phyloP scores from a whole-genome alignment of 1,284 basidiomycete genomes.

The Pseudozyma thailandica region DNA sequence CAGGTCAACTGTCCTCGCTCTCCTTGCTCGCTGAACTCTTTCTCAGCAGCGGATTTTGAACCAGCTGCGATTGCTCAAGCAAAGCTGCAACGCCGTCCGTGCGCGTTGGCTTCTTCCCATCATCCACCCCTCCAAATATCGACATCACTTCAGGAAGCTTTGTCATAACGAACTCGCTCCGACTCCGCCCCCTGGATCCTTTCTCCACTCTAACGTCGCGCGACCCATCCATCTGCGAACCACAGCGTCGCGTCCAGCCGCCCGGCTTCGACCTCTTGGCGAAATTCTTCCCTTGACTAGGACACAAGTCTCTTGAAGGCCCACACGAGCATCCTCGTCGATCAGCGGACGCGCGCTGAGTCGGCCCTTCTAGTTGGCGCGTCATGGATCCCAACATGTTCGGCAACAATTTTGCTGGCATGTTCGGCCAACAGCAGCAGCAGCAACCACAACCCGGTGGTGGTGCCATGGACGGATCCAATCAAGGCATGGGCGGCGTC shows the following conservation, averaged over 20 bases:
- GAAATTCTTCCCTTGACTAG: neutral
- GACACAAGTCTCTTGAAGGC: constrained; percentile 1
- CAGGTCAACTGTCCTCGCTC: neutral
- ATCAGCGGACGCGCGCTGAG: constrained; percentile 36
- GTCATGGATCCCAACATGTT: constrained; percentile 55
- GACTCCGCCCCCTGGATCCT: neutral
- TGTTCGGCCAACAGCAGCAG: constrained; percentile 47
- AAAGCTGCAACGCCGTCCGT: neutral
- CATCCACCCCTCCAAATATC: neutral
- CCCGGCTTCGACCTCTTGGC: neutral
- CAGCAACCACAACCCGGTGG: constrained; percentile 31
- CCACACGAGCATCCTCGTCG: constrained; percentile 1
- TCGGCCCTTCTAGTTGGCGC: constrained; percentile 23
- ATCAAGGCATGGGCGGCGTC: constrained; percentile 29
- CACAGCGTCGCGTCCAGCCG: neutral
- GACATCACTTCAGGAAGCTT: neutral
- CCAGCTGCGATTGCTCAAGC: neutral
- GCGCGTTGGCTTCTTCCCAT: neutral
- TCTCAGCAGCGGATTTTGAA: neutral
- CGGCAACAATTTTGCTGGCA: constrained; percentile 49
- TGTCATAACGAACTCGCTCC: neutral
- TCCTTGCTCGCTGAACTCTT: neutral
- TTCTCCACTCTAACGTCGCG: neutral
- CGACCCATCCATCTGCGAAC: neutral
- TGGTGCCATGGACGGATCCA: constrained; percentile 36